Base-by-base conservation (phyloP, 1,284 basidiomycete genomes). In the Papiliotrema nemorosa region DNA sequence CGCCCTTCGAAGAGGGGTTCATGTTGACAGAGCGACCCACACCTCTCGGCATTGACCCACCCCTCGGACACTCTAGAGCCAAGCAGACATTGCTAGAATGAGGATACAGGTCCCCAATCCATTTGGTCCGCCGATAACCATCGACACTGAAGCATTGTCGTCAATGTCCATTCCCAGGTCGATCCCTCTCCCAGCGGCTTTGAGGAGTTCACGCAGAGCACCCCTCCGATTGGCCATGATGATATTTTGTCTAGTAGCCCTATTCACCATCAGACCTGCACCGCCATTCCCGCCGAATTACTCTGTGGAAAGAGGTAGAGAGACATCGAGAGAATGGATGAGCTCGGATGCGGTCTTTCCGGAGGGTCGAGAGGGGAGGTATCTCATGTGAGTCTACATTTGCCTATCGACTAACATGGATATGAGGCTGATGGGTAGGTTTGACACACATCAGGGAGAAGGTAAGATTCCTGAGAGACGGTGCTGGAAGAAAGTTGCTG, bases 211-310 rank as follows among this genome's bases (percentile, higher is more conserved):
- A 16, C 47, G 47, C 21, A 10, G 47, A 29, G 41, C 27, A 20
- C 43, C 43, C 10, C 20, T 51, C 14, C 14, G 53, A n/a, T 25
- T 53, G 18, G 21, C 57, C 6, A 1, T 57, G 10, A 3, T 57
- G 5, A 36, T 58, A 3, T 29, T 44, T 21, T 12, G 51, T 13
- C 16, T 66, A 12, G 44, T 53, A 2, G 5, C 53, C 7, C 22
- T 60, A 6, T 36, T 58, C 24, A 57, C 46, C 16, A 54, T 51
- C 27, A 50, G 57, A 24, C 63, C 65, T 5, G 44, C 49, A 9
- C 69, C 69, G 36, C 69, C 69, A 2, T 60, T 74, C 24, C 70
- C 71, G 26, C 69, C 69, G 26, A 63, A 44, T n/a, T 73, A 70
- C 41, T 34, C 44, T 3, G 36, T 25, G 7, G 70, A 72, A 51